Evolutionary conservation across 2,329 filamentous ascomycete species (phyloP).

Genomic region (Emergomyces orientalis): DNA sequence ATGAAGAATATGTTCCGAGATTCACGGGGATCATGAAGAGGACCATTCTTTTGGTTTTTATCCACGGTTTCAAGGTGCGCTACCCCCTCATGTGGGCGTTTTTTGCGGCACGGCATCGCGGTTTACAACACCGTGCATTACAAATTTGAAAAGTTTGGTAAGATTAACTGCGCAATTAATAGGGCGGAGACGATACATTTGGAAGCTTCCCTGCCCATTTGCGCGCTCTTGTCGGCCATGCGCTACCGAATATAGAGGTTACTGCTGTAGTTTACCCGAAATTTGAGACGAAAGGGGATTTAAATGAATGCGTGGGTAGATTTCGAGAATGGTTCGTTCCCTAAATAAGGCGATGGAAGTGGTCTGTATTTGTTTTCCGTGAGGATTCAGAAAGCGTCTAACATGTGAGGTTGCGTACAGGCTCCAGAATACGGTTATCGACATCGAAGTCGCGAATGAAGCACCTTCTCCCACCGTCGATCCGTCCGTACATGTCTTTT

Average conservation of each 20-base stretch:
- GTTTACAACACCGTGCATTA: background rate
- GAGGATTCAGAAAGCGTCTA: background rate
- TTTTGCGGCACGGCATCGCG: conserved; percentile 3
- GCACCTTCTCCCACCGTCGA: conserved; percentile 79
- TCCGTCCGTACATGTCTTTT: conserved; percentile 69
- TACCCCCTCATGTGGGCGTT: background rate
- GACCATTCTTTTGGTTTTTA: conserved; percentile 40
- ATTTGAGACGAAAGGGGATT: conserved; percentile 42
- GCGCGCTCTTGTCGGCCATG: conserved; percentile 33
- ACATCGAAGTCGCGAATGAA: conserved; percentile 73
- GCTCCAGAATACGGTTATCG: conserved; percentile 87
- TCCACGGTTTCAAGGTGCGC: conserved; percentile 42
- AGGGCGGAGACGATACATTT: conserved; percentile 44
- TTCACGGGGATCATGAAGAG: conserved; percentile 32
- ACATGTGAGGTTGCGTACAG: conserved; percentile 32
- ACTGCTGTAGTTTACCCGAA: conserved; percentile 39
- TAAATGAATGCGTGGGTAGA: conserved; percentile 37
- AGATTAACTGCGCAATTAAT: conserved; percentile 2
- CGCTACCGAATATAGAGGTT: conserved; percentile 36
- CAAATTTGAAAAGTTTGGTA: conserved; percentile 7
- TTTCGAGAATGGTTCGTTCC: conserved; percentile 40
- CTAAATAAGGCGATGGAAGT: background rate
- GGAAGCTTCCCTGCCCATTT: conserved; percentile 38
- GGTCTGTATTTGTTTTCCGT: background rate
- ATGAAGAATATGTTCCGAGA: conserved; percentile 12